A percentile compares a stretch with the other conserved stretches of the same genome.
Evolutionary conservation across 345 rosid species (phyloP).

Genomic region (Salix suchowensis): DNA sequence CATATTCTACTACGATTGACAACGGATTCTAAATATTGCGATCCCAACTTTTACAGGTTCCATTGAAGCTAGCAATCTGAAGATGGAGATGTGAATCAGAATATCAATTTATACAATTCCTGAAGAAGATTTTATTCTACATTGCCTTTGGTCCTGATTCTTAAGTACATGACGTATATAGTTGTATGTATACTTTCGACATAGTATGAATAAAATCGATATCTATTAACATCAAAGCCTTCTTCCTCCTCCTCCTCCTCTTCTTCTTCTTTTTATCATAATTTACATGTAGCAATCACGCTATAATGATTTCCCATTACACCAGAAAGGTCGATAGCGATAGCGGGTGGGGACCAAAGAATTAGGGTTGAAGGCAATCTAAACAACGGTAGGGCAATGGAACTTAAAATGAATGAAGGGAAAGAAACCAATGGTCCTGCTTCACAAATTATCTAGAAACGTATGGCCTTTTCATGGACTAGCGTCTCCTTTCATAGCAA

Average conservation of each 20-base stretch:
- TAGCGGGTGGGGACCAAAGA: slow-evolving; percentile 11
- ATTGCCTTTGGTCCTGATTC: slow-evolving; percentile 27
- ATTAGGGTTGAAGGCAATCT: slow-evolving; percentile 5
- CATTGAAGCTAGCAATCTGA: slow-evolving; percentile 40
- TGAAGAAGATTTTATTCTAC: slow-evolving; percentile 11
- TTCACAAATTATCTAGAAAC: background rate
- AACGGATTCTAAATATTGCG: slow-evolving; percentile 7
- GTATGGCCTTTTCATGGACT: background rate
- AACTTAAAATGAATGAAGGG: slow-evolving; percentile 1
- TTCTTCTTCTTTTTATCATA: background rate
- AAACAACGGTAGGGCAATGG: slow-evolving; percentile 11
- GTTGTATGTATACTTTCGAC: slow-evolving; percentile 33
- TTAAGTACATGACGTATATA: slow-evolving; percentile 33
- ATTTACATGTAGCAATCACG: background rate
- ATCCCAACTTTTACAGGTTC: slow-evolving; percentile 39
- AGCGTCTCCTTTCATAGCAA: background rate
- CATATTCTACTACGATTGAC: background rate
- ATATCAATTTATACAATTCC: slow-evolving; percentile 11
- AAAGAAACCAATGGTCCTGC: background rate
- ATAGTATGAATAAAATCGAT: slow-evolving; percentile 35
- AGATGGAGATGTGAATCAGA: slow-evolving; percentile 55
- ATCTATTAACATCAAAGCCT: slow-evolving; percentile 23
- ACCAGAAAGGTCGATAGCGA: background rate
- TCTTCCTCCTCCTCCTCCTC: background rate
- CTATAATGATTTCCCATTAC: background rate